A percentile compares a stretch with the other conserved stretches of the same genome.
These are phyloP conservation scores for Spiromyces aspiralis DNA, from an alignment of 371 early-diverging fungal species.

Conservation along the genomic window DNA sequence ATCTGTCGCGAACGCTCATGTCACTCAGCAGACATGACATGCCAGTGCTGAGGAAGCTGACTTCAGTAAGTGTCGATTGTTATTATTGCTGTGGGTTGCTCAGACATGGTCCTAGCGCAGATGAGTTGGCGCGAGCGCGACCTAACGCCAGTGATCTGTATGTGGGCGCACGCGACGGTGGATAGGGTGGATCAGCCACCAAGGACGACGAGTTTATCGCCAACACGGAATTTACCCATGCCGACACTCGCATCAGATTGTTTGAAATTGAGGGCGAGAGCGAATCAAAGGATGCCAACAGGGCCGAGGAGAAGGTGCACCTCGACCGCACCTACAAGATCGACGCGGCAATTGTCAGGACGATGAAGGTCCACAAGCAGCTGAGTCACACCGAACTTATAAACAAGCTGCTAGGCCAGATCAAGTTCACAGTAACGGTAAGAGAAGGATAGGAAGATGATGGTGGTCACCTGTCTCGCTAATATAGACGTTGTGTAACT, in stretches of 20 bases:
- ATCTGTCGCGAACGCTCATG: too few relatives aligned
- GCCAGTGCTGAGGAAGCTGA: too few relatives aligned
- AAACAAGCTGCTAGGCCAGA: conserved; percentile 47
- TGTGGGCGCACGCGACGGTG: too few relatives aligned
- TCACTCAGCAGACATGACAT: too few relatives aligned
- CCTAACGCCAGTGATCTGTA: too few relatives aligned
- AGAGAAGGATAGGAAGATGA: conserved; percentile 20
- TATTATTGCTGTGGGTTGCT: too few relatives aligned
- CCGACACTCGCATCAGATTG: conserved; percentile 50
- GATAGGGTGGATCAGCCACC: too few relatives aligned
- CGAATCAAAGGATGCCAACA: conserved; percentile 13
- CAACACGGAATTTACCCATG: conserved; percentile 33
- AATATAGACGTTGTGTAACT: too few relatives aligned
- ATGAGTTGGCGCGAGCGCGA: too few relatives aligned
- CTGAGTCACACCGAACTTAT: conserved; percentile 49
- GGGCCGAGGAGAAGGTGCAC: conserved; percentile 18
- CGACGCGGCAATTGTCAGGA: conserved; percentile 89
- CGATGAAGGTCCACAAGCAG: conserved; percentile 76
- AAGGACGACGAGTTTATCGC: conserved; percentile 45
- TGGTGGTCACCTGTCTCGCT: background rate
- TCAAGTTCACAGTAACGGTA: conserved; percentile 49
- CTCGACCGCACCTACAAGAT: conserved; percentile 42
- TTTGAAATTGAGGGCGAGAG: conserved; percentile 45
- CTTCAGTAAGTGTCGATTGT: too few relatives aligned
- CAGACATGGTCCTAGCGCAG: too few relatives aligned